Evolutionary conservation across 2,329 filamentous ascomycete species (phyloP).

Genomic region (Cephalotrichum gorgonifer): DNA sequence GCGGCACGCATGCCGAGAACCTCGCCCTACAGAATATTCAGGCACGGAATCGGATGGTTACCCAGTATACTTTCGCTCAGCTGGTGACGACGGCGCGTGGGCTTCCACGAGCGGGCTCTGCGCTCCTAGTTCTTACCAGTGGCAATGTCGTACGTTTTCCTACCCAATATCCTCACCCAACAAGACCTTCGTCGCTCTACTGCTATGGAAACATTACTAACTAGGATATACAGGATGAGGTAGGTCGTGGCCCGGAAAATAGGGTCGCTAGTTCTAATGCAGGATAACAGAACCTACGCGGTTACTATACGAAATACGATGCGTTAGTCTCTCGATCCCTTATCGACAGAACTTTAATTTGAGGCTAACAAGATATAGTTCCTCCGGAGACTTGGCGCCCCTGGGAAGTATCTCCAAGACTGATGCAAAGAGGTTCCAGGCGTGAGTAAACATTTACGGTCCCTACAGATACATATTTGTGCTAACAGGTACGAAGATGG

Average conservation of each 20-base stretch:
- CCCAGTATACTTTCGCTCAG: slow-evolving; percentile 53
- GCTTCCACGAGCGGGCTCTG: slow-evolving; percentile 36
- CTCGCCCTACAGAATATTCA: slow-evolving; percentile 60
- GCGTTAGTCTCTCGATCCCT: background rate
- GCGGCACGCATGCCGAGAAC: slow-evolving; percentile 47
- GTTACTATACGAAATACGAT: slow-evolving; percentile 39
- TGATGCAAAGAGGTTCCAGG: slow-evolving; percentile 56
- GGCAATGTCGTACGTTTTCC: slow-evolving; percentile 40
- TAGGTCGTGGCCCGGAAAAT: background rate
- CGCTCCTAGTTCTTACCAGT: slow-evolving; percentile 50
- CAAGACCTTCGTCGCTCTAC: background rate
- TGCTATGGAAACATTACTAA: background rate
- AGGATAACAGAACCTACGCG: slow-evolving; percentile 17
- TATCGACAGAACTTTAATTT: background rate
- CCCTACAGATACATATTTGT: background rate
- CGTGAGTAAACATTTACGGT: slow-evolving; percentile 19
- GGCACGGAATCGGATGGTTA: slow-evolving; percentile 53
- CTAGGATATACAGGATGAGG: slow-evolving; percentile 18
- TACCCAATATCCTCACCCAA: background rate
- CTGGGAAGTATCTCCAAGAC: slow-evolving; percentile 47
- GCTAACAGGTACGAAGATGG: slow-evolving; percentile 15
- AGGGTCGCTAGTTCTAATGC: background rate
- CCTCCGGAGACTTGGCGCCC: slow-evolving; percentile 42
- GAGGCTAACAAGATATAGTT: background rate
- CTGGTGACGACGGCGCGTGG: slow-evolving; percentile 48